Evolutionary conservation across 2,329 filamentous ascomycete genomes (phyloP), one percentile per base, ranked within the genome.

Genomic region (Dactylellina parvicollis): DNA sequence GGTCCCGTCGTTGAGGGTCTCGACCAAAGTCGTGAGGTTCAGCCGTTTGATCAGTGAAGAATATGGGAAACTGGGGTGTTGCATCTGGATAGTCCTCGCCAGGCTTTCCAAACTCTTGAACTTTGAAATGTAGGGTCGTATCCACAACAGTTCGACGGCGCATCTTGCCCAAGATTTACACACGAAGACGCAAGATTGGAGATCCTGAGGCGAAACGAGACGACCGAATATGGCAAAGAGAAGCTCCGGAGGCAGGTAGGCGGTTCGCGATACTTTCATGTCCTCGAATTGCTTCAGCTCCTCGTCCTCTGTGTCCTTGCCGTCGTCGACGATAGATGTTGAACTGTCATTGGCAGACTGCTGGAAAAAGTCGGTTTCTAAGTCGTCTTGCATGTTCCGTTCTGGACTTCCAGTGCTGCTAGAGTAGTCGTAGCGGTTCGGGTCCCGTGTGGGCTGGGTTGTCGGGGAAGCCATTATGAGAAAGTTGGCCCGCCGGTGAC

Each of bases 101-200:
- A 99, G 95, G 76, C 84, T 89, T 78, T 88, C 84, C 78, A 97
- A 88, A 79, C 92, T 92, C 10, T 85, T 82, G 90, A 92, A 97
- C 77, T 88, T 92, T 78, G 90, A 92, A 82, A 95, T 98, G 26
- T 92, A 89, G 0, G 95, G 95, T 38, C 95, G 87, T 81, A 97
- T 93, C 95, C 95, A 99, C 20, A 99, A 85, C 76, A 96, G 86
- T 75, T 95, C 94, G 76, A 98, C 95, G 56, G 91, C 90, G 79
- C 97, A 97, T 75, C 90, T 86, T 26, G 95, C 91, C 95, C 95
- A 99, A 75, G 90, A 88, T 81, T 92, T 93, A 79, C 90, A 97
- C n/a, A 96, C 93, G 76, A 95, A 84, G 91, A 98, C 93, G 81
- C 91, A 96, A 81, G 89, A 89, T 76, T 92, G 86, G 77, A 97